Percentiles rank a stretch among this genome's conserved stretches.
Conservation (phyloP, 257 asterid genomes). For the Euphrasia confusa region DNA sequence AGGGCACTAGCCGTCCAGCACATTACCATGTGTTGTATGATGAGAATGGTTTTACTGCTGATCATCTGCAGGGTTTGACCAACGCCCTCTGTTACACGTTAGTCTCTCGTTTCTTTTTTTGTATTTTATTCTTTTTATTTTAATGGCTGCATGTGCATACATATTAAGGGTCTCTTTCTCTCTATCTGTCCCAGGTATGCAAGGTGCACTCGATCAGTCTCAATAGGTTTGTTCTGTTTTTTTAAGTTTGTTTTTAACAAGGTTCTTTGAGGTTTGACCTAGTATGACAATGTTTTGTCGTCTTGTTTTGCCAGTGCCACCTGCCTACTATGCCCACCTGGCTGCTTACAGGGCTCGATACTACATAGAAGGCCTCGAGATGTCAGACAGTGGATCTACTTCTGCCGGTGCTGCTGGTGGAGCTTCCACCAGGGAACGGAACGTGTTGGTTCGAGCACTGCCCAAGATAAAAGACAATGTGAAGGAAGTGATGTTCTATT, state of each 20-base stretch:
- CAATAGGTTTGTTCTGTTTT: slow-evolving; percentile 45
- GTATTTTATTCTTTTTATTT: background rate
- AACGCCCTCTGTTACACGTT: slow-evolving; percentile 77
- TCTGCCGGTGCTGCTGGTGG: slow-evolving; percentile 27
- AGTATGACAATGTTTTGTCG: background rate
- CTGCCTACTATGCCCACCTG: slow-evolving; percentile 79
- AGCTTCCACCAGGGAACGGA: slow-evolving; percentile 36
- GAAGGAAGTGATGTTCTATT: slow-evolving; percentile 67
- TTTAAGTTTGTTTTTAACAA: background rate
- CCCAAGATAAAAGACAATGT: slow-evolving; percentile 49
- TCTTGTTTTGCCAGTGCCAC: slow-evolving; percentile 51
- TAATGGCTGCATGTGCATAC: too few species aligned
- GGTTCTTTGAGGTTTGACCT: background rate
- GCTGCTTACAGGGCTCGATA: slow-evolving; percentile 79
- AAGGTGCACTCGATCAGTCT: slow-evolving; percentile 69
- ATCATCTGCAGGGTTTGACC: slow-evolving; percentile 61
- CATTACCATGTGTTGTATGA: slow-evolving; percentile 81
- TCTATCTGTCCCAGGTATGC: slow-evolving; percentile 43
- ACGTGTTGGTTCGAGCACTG: slow-evolving; percentile 25
- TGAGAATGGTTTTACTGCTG: slow-evolving; percentile 66
- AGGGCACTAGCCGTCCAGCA: slow-evolving; percentile 86
- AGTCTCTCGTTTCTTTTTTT: background rate
- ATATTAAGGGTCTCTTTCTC: background rate
- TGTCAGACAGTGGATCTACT: slow-evolving; percentile 41
- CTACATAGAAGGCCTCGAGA: slow-evolving; percentile 42